These are phyloP conservation scores for Aspergillus ochraceus DNA, from an alignment of 2,329 filamentous ascomycete genomes.

Conservation along the genomic window DNA sequence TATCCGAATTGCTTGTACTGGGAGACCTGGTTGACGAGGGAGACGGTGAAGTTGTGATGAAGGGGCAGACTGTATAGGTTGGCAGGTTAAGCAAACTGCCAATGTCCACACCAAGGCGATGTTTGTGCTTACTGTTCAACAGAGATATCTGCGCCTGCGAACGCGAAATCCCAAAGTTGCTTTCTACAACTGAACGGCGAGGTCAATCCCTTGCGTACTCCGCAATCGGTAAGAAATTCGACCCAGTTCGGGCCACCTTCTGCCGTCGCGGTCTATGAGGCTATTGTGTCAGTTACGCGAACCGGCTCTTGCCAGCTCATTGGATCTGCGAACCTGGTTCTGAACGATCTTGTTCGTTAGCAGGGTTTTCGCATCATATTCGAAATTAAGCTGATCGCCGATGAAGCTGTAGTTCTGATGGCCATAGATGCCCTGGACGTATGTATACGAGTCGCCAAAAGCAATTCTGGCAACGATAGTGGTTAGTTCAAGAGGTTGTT, in stretches of 20 bases:
- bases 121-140: conserved; percentile 34
- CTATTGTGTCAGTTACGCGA: not conserved
- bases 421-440: conserved; percentile 55
- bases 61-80: conserved; percentile 43
- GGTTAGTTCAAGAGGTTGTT: not conserved
- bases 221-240: conserved; percentile 55
- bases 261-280: conserved; percentile 46
- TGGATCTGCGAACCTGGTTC: conserved; percentile 35
- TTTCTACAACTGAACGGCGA: conserved; percentile 44
- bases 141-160: conserved; percentile 54
- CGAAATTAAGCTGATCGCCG: conserved; percentile 51
- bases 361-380: conserved; percentile 46
- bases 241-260: conserved; percentile 58
- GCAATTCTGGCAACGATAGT: conserved; percentile 22
- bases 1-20: conserved; percentile 51
- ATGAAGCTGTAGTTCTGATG: conserved; percentile 56
- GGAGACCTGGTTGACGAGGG: conserved; percentile 51
- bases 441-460: conserved; percentile 42
- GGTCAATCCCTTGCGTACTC: conserved; percentile 45
- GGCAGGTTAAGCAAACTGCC: not conserved
- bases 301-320: too few species aligned
- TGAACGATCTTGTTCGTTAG: conserved; percentile 53
- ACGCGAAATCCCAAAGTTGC: conserved; percentile 59
- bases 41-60: conserved; percentile 54
- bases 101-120: not conserved